Base-by-base conservation (phyloP, 129 eudicot species). In the Lonicera japonica region DNA sequence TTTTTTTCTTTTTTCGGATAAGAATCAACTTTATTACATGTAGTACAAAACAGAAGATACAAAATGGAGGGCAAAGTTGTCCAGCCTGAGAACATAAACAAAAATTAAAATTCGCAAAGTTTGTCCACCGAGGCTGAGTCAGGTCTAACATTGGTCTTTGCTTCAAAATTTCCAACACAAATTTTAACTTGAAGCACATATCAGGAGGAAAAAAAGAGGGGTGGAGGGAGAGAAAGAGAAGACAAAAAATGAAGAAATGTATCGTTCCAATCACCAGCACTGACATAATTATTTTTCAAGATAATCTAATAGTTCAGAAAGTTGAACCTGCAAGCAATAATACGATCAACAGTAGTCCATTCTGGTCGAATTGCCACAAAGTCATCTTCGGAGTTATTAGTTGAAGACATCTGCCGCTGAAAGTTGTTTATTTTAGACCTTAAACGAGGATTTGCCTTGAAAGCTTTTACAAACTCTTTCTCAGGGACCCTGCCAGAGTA, bases 321-420 rank as follows among this genome's bases (percentile, higher is more conserved):
- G 53, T 21, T 58, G 60, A n/a, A 94, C 99, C 96, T 94, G 95
- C 87, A 83, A 65, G 90, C 94, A 77, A 94, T 71, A 76, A 94
- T 64, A 54, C 99, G 89, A 61, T 94, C 99, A 67, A 94, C 99
- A 71, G 88, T 88, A 39, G 96, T 88, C 85, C 95, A 94, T 40
- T 94, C 99, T 20, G 96, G 89, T 58, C 96, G 81, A 61, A 94
- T 83, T 10, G 96, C 78, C 22, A 86, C 89, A 75, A 69, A 79
- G 38, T 94, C 99, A 67, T 94, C 99, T 15, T 94, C 99, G 17
- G 87, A 54, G 65, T 55, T 80, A 60, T 72, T 85, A 13, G 64
- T 70, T 11, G 80, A 76, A 4, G 85, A 70, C 77, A 78, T 74
- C 63, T 85, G 92, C 65, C 77, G 81, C 56, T 88, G 89, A 55